Evolutionary conservation across 345 rosid genomes (phyloP), one percentile per base, ranked within the genome.

Genomic region (Turnera subulata): DNA sequence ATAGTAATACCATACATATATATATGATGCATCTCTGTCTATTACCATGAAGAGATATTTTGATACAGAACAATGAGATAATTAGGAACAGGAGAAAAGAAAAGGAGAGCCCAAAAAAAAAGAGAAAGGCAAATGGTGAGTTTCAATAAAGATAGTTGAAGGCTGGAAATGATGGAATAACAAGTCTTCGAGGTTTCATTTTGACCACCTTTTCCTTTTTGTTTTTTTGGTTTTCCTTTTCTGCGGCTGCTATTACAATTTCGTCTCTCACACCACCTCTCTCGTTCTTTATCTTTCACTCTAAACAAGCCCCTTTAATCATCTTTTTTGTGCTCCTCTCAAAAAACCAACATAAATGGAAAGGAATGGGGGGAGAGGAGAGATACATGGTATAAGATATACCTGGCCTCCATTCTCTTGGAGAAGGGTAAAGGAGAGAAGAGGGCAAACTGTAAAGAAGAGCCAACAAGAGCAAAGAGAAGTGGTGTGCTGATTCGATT

Each of bases 341-440:
- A 4, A 29, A 29, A 29, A 29, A 29, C n/a, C 35, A 29, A 29
- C 8, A 29, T 29, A 29, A 29, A 29, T 8, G 35, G 35, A 29
- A 29, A 3, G 35, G 4, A 29, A 29, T n/a, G n/a, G n/a, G 35
- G 35, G 12, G 14, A 50, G 32, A 6, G 29, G 21, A 13, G 42
- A 11, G 8, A 23, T 42, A 10, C 6, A 26, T 1, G n/a, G n/a
- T n/a, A 46, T 13, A 20, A 6, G 5, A 29, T 25, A 38, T 16
- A 13, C 58, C 67, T 73, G 80, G 71, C 72, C 50, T 76, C 84
- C 84, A 79, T 76, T 79, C 77, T 76, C 84, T 79, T 68, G 84
- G 78, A 67, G 76, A 73, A 67, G 32, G 81, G 74, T 71, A 79
- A 79, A 79, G 83, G 58, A 39, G 2, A 51, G 60, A 52, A 61